A percentile compares a stretch with the other conserved stretches of the same genome.
Evolutionary conservation across 192 early-diverging fungal genomes (phyloP).

Genomic region (Spizellomyces sp.): DNA sequence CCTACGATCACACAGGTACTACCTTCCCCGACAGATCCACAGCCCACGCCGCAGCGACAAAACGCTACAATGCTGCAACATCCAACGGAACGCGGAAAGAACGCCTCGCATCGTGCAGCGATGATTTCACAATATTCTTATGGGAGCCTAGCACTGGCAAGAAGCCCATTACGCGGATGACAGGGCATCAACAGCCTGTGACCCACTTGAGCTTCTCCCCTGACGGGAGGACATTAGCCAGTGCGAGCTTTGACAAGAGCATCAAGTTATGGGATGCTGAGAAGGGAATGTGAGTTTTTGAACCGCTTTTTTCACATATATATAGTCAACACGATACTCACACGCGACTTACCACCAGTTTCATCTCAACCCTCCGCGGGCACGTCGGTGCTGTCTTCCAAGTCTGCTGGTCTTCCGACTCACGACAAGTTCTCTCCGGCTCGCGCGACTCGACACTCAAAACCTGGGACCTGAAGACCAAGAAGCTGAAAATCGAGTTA

Average conservation of each 20-base stretch:
- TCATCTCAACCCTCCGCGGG: conserved; percentile 88
- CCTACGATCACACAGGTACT: conserved; percentile 82
- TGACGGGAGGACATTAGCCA: conserved; percentile 84
- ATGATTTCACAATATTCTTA: conserved; percentile 97
- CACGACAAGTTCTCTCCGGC: conserved; percentile 85
- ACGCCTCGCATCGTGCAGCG: conserved; percentile 87
- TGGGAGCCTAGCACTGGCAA: conserved; percentile 81
- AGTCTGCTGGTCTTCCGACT: conserved; percentile 92
- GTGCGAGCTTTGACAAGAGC: conserved; percentile 94
- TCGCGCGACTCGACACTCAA: conserved; percentile 93
- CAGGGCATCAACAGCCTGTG: conserved; percentile 94
- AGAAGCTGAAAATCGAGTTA: conserved; percentile 89
- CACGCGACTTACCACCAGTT: conserved; percentile 38
- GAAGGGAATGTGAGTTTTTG: conserved; percentile 69
- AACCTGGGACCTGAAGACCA: conserved; percentile 89
- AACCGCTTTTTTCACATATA: neutral
- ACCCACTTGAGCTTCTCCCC: conserved; percentile 95
- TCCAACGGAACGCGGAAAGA: conserved; percentile 69
- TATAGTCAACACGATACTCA: neutral
- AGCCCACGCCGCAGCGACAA: conserved; percentile 69
- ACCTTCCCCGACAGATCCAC: conserved; percentile 62
- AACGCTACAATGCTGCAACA: conserved; percentile 69
- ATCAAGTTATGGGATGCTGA: conserved; percentile 96
- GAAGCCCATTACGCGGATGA: conserved; percentile 79
- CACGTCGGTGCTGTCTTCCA: conserved; percentile 98